Conservation (phyloP, 2,329 filamentous ascomycete species). For the Fusarium goolgardi region DNA sequence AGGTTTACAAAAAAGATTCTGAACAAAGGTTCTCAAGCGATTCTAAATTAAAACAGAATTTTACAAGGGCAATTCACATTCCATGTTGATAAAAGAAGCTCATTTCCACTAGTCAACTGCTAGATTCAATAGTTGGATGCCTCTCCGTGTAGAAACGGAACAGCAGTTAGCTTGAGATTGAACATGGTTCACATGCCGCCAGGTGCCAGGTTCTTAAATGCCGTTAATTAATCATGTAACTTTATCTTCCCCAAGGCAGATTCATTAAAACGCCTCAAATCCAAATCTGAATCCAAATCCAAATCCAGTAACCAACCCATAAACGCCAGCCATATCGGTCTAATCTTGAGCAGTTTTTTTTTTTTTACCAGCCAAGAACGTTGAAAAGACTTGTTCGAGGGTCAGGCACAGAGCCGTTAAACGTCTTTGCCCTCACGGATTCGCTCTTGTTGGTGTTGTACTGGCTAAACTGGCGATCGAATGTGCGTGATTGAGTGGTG, state of each 20-base stretch:
- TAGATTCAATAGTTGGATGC: constrained; percentile 1
- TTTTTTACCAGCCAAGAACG: constrained; percentile 41
- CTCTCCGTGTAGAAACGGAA: constrained; percentile 6
- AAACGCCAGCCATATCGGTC: constrained; percentile 10
- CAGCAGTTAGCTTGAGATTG: not conserved
- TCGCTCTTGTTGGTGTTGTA: constrained; percentile 45
- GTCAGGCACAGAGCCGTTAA: constrained; percentile 41
- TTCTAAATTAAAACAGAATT: no score
- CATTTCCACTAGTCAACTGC: constrained; percentile 12
- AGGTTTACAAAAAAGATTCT: not conserved
- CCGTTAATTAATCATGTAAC: constrained; percentile 10
- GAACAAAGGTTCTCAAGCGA: not conserved
- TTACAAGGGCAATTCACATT: no score
- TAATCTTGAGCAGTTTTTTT: not conserved
- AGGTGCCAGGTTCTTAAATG: not conserved
- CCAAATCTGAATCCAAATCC: constrained; percentile 2
- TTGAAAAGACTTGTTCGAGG: constrained; percentile 44
- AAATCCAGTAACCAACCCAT: not conserved
- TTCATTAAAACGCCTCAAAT: constrained; percentile 12
- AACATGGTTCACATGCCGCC: not conserved
- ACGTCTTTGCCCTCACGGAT: constrained; percentile 34
- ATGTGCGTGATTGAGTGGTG: constrained; percentile 34
- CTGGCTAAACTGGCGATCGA: constrained; percentile 43
- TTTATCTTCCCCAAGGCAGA: constrained; percentile 10
- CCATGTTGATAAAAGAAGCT: not conserved